Base-by-base conservation (phyloP, 805 yeast genomes). In the Starmerella apis region DNA sequence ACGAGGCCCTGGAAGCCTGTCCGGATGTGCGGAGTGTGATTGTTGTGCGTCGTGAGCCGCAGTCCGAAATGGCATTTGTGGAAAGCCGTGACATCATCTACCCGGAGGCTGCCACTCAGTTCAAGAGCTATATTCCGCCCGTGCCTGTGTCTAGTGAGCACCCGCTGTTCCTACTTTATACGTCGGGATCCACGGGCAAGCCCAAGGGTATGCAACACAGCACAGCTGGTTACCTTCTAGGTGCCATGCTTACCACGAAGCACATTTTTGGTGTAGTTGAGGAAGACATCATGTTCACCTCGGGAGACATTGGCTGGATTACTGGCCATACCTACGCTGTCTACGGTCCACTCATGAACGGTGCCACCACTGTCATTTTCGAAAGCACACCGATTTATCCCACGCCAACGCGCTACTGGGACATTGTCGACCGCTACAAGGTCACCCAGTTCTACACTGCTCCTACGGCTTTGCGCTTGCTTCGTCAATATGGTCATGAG, bases 241-340 rank as follows among this genome's bases (percentile, higher is more conserved):
- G 96, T 54, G 96, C 97, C 24, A 79, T 86, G 49, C 72, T 88
- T 66, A 85, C 96, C 47, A 84, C 96, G 43, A 84, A 81, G 70
- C 90, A 88, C 69, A 87, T 87, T 43, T 90, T 92, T 67, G 97
- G 94, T 67, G 80, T 92, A 44, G 95, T 86, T 64, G 80, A 80
- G 52, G 83, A 82, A 55, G 97, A 92, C 68, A 75, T 83, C 39
- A 69, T 90, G 54, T 90, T 92, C 73, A 90, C 97, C 37, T 97
- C 97, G 35, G 97, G 97, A 64, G 97, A 92, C 66, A 86, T 92
- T 50, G 97, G 98, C 65, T 92, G 98, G 97, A 92, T 92, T 66
- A 92, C 98, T 16, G 97, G 97, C 59, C 98, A 92, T 69, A 84
- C 96, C 9, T 92, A 90, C 65, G 95, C 86, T 39, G 77, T 90